These are phyloP conservation scores for Nectriaceae sp. DNA, from an alignment of 2,329 filamentous ascomycete genomes.

Conservation along the genomic window DNA sequence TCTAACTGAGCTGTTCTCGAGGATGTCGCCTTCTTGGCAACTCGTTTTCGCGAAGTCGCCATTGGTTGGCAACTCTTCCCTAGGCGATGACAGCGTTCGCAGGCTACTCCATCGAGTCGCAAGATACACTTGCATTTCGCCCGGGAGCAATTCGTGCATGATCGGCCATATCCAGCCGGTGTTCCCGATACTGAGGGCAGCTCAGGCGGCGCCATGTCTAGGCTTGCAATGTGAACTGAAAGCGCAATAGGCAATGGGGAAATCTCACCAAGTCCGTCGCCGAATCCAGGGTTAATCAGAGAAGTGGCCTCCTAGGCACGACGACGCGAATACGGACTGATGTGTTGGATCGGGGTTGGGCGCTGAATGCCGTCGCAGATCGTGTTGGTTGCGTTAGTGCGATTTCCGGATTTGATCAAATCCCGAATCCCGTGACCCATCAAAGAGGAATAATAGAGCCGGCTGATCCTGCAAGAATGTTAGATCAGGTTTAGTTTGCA, in stretches of 20 bases:
- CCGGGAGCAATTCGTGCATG: slow-evolving; percentile 48
- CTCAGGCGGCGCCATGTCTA: slow-evolving; percentile 25
- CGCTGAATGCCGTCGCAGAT: slow-evolving; percentile 12
- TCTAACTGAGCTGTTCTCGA: slow-evolving; percentile 48
- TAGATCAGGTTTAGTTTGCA: background rate
- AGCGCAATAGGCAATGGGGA: background rate
- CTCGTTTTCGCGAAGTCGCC: slow-evolving; percentile 40
- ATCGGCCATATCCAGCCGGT: slow-evolving; percentile 44
- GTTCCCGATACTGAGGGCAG: slow-evolving; percentile 21
- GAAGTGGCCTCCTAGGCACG: background rate
- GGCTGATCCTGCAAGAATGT: background rate
- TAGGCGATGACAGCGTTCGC: slow-evolving; percentile 47
- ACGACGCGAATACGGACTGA: background rate
- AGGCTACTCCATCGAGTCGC: slow-evolving; percentile 33
- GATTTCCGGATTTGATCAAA: slow-evolving; percentile 13
- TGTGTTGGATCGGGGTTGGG: slow-evolving; percentile 4
- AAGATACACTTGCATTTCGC: slow-evolving; percentile 53
- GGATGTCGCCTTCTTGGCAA: slow-evolving; percentile 34
- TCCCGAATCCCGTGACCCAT: slow-evolving; percentile 3
- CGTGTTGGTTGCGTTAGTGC: background rate
- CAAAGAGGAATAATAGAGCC: background rate
- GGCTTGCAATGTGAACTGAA: slow-evolving; percentile 1
- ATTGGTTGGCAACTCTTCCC: slow-evolving; percentile 50
- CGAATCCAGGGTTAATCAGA: background rate
- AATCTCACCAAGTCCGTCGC: slow-evolving; percentile 17